phyloP scores from a whole-genome alignment of 2,329 filamentous ascomycete genomes.

The Fusarium heterosporum region DNA sequence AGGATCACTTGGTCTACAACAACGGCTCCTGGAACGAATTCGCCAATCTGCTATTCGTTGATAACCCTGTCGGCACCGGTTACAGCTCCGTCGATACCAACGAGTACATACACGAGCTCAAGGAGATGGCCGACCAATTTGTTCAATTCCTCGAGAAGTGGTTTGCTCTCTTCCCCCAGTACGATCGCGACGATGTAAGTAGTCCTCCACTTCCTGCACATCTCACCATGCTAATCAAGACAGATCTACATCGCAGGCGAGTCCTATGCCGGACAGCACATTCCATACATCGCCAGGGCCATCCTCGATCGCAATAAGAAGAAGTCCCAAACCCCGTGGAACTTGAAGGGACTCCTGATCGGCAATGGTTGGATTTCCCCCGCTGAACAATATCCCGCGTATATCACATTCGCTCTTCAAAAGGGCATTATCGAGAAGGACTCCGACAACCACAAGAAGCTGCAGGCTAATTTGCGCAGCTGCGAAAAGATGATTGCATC shows the following conservation, averaged over 20 bases:
- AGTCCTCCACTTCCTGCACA: not conserved
- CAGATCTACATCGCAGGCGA: slow-evolving; percentile 96
- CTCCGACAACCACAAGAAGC: slow-evolving; percentile 69
- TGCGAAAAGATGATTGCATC: slow-evolving; percentile 73
- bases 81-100: slow-evolving; percentile 96
- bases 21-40: slow-evolving; percentile 99
- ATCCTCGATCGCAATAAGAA: slow-evolving; percentile 88
- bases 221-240: slow-evolving; percentile 34
- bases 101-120: slow-evolving; percentile 84
- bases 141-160: slow-evolving; percentile 90
- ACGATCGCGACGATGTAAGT: slow-evolving; percentile 89
- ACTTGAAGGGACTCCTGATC: slow-evolving; percentile 86
- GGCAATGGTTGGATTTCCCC: slow-evolving; percentile 99
- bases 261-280: slow-evolving; percentile 96
- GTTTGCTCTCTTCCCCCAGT: slow-evolving; percentile 91
- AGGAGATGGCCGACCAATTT: slow-evolving; percentile 91
- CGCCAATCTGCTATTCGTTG: slow-evolving; percentile 94
- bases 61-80: slow-evolving; percentile 95
- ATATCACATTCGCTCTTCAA: slow-evolving; percentile 84
- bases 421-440: slow-evolving; percentile 77
- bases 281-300: slow-evolving; percentile 93
- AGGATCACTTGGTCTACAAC: slow-evolving; percentile 79
- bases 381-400: slow-evolving; percentile 87
- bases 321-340: slow-evolving; percentile 69
- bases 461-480: slow-evolving; percentile 75